Base-by-base conservation (phyloP, 352 stramenopile genomes). In the Phytophthora idaei region DNA sequence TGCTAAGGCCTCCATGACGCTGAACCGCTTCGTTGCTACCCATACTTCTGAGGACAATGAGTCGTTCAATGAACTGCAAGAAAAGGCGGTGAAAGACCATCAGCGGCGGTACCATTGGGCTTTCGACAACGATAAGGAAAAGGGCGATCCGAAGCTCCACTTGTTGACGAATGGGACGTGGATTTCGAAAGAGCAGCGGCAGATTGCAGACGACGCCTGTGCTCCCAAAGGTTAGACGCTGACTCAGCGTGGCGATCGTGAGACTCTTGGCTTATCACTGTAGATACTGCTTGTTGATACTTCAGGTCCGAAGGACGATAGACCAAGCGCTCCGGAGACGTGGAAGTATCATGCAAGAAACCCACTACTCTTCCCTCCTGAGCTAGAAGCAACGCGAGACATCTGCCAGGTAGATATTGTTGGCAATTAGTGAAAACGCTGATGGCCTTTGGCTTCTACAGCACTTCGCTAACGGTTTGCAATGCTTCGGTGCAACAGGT, bases 1-100 rank as follows among this genome's bases (percentile, higher is more conserved):
- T n/a, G 14, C 15, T 46, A 75, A 45, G n/a, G 5, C 21, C 15
- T 45, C 27, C 8, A 87, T 90, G 80, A 89, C 84, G 44, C 73
- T 95, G 42, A 85, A 90, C 48, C 69, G 61, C 17, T 95, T 94
- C 71, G 80, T 94, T 69, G 81, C 83, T 34, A 92, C 81, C 0
- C 82, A 96, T 65, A 96, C 88, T 37, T 94, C 88, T 0, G 88
- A 96, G 55, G 88, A 96, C 71, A 96, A 96, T 50, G 80, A 84
- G 11, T 72, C 86, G 21, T 96, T 94, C 57, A 77, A 80, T 14
- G 85, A 85, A 50, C 66, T 96, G 14, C 88, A 94, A 63, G 76
- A 89, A 39, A 86, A 96, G 50, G 59, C 81, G 3, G 66, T 92
- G 11, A 76, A 84, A 58, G 81, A 84, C 27, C 88, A 96, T 64